Evolutionary conservation across 2,329 filamentous ascomycete genomes (phyloP), one percentile per base, ranked within the genome.

Genomic region (Fusarium neocosmosporiellum): DNA sequence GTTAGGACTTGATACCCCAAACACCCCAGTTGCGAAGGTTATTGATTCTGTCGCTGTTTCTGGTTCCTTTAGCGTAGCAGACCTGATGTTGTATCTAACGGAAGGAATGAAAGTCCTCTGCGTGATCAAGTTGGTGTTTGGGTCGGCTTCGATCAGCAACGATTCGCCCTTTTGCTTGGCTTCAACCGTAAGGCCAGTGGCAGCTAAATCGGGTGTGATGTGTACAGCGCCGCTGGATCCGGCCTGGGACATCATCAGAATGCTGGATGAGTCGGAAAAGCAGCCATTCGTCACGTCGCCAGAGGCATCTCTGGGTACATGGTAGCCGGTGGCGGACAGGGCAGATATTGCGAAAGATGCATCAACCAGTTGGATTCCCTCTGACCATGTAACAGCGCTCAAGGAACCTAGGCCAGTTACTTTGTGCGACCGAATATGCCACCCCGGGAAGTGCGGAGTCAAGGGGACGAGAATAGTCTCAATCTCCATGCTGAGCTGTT

Each of bases 381-480:
- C 29, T 22, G 8, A 55, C 24, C 34, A 46, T 4, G 37, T 37
- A 5, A 55, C 8, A 2, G 16, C 13, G 1, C 18, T 22, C 13
- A 66, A 33, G 2, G 33, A 53, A 1, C 29, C 20, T 2, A 66
- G 13, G 6, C 43, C 58, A 22, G 36, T 43, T 36, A 78, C 22
- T 5, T 41, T 34, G 37, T 78, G 77, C 0, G 77, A 14, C 10
- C 75, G 54, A 7, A 75, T 24, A 24, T 78, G 73, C 77, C 77
- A 79, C 11, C 77, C 77, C 4, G 73, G 77, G 57, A 71, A 78
- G 3, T 72, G 50, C 11, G 59, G 46, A 10, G 70, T 63, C 4
- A 71, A 64, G 4, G 77, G 72, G 2, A 78, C 59, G 10, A 78
- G 61, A 3, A 65, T 74, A 3, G 77, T 77, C 20, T 69, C 53